Conservation (phyloP, 306 rosid genomes). For the Boehmeria nivea region DNA sequence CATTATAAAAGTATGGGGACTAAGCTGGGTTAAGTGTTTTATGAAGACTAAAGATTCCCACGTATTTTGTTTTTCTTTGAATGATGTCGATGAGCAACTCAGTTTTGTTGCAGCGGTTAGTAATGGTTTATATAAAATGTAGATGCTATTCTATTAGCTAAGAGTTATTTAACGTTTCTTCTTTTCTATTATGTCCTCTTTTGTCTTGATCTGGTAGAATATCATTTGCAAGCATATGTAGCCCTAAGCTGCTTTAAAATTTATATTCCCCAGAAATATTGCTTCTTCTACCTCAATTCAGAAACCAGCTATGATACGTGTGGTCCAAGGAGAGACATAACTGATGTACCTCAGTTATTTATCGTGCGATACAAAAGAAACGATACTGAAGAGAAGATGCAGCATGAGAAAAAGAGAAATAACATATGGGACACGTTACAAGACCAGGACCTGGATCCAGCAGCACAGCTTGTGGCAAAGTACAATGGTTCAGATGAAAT, state of each 20-base stretch:
- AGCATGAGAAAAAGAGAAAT: constrained; percentile 37
- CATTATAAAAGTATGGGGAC: no score
- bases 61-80: no score
- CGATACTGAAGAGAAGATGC: constrained; percentile 35
- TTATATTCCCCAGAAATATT: constrained; percentile 47
- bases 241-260: no score
- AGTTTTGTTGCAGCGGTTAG: no score
- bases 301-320: constrained; percentile 67
- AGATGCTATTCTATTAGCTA: no score
- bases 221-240: background rate
- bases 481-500: constrained; percentile 68
- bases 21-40: no score
- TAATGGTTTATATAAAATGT: no score
- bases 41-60: no score
- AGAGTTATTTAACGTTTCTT: no score
- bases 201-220: no score
- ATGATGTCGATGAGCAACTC: no score
- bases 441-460: constrained; percentile 57
- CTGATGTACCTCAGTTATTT: constrained; percentile 61
- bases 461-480: constrained; percentile 83
- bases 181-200: no score
- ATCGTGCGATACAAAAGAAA: constrained; percentile 74
- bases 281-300: constrained; percentile 72
- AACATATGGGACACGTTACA: constrained; percentile 34
- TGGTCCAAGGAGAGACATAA: constrained; percentile 58